Base-by-base conservation (phyloP, 2,329 filamentous ascomycete genomes). In the Macrophomina tecta region DNA sequence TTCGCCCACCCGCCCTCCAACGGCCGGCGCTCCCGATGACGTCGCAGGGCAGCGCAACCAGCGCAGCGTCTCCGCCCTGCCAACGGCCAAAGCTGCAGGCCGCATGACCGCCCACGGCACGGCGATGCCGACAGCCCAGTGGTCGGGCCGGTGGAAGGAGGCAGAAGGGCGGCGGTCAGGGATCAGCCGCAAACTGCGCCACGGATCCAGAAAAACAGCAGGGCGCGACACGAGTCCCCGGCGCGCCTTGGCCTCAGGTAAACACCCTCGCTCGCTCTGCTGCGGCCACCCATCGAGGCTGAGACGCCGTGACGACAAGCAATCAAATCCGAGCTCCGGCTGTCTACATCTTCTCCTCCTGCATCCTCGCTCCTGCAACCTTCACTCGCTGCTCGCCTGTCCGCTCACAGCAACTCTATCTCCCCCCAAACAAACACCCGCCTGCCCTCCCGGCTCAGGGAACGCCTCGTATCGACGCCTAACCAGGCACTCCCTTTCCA, bases 211-310 rank as follows among this genome's bases (percentile, higher is more conserved):
- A 62, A 62, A 62, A 62, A 49, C 46, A 61, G 58, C 58, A 49
- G 45, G 42, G 58, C 40, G 55, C 55, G 23, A 58, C 55, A 61
- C 40, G 56, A 48, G 56, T 23, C 56, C 40, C 42, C 42, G 12
- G 42, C 30, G 56, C 56, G 56, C 56, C 58, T 62, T 62, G 56
- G 56, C 56, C 56, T 46, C 56, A 61, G 28, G 58, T 62, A 62
- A 62, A 49, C 42, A 62, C n/a, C 58, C 42, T 36, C 46, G 40
- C 32, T 18, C 46, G 42, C 40, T 23, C 23, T 61, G 56, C 56
- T 61, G 58, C 58, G 42, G 45, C 45, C 34, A 49, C 58, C 32
- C 52, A 62, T 62, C 58, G 45, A 62, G 58, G 45, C 58, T 62
- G 42, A 49, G 58, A 62, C 42, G 32, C 32, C 34, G 52, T n/a